Conservation (phyloP, 768 basidiomycete species). For the Termitomyces sp. region DNA sequence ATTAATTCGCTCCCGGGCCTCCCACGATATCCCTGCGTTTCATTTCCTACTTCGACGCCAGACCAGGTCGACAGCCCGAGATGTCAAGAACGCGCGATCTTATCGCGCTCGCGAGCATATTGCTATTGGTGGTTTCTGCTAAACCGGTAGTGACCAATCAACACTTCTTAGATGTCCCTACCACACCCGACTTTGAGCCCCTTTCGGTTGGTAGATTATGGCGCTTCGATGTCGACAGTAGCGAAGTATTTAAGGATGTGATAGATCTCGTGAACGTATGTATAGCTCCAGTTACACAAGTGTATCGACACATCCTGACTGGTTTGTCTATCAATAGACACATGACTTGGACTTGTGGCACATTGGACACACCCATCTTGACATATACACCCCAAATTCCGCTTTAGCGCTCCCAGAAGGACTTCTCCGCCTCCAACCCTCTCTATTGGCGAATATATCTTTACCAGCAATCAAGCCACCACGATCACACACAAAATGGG, state of each 20-base stretch:
- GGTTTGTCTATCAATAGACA: conserved; percentile 25
- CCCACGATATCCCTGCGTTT: neutral
- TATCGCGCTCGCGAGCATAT: conserved; percentile 13
- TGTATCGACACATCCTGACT: conserved; percentile 3
- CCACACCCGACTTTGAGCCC: conserved; percentile 4
- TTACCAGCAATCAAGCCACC: conserved; percentile 6
- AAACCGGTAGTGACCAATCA: conserved; percentile 13
- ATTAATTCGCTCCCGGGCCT: neutral
- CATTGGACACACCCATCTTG: conserved; percentile 39
- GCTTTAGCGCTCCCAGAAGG: conserved; percentile 11
- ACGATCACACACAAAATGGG: conserved; percentile 25
- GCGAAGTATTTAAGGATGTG: conserved; percentile 9
- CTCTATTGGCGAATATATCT: conserved; percentile 15
- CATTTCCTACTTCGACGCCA: neutral
- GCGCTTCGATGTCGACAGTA: conserved; percentile 14
- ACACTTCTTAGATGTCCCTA: conserved; percentile 7
- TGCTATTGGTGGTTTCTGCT: conserved; percentile 15
- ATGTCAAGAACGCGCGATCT: conserved; percentile 9
- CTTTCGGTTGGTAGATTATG: conserved; percentile 16
- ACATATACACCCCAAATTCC: conserved; percentile 34
- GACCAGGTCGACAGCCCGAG: neutral
- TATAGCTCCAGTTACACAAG: neutral
- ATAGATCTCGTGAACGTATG: conserved; percentile 14
- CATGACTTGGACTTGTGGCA: conserved; percentile 54
- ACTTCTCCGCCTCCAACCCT: conserved; percentile 14